Evolutionary conservation across 2,329 filamentous ascomycete genomes (phyloP), one percentile per base, ranked within the genome.

Genomic region (Arachnomyces sp.): DNA sequence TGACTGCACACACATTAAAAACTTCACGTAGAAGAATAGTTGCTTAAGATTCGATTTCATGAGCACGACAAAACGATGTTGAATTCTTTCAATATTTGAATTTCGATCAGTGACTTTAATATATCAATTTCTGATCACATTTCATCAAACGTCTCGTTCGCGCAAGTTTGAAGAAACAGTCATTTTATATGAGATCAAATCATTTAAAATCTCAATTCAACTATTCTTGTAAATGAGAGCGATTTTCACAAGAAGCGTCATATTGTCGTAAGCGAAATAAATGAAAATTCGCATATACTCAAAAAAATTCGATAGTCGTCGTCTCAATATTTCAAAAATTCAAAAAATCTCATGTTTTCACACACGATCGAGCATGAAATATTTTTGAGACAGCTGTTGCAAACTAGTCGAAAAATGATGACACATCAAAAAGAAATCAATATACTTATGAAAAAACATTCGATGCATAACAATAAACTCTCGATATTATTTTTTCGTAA

Each of bases 251-350:
- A 95, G 63, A 0, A 95, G 62, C 0, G 85, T 82, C 75, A 95
- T 86, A 78, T 94, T 93, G 2, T 82, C 83, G 48, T 95, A 96
- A 0, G 88, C 82, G 12, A 90, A 63, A 46, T 93, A 93, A 1
- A 96, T 87, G 40, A 94, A 96, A 0, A 80, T 79, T 0, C 94
- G 67, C 88, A 96, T 95, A 41, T 93, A 84, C 36, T 95, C 89
- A 1, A 88, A 64, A 1, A 84, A 88, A 0, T 71, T 72, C 0
- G 89, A 89, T 0, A 94, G 66, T 2, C 81, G 75, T 48, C 85
- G 79, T 0, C 86, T 71, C 0, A 94, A 61, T 0, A 93, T 59
- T 49, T 94, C 86, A 0, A 94, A 69, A 42, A 92, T 90, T 0
- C 79, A 81, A 55, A 93, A 87, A 3, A 96, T 95, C 0, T 85